These are phyloP conservation scores for Fraxinus latifolia DNA, from an alignment of 305 asterid species.

Conservation along the genomic window DNA sequence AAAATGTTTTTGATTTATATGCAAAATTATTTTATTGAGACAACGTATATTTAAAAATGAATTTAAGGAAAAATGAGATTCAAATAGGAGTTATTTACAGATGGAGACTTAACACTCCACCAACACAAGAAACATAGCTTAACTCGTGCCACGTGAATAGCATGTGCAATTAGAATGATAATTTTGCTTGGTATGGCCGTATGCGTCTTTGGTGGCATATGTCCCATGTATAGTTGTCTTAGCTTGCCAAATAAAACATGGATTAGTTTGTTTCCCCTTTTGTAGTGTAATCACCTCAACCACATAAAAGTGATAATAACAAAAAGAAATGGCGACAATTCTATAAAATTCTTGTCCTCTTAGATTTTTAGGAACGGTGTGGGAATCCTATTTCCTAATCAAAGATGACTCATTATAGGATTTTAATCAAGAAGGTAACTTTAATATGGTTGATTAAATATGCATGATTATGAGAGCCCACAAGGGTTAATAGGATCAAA, in stretches of 20 bases:
- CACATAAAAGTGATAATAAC: slow-evolving; percentile 25
- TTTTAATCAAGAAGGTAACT: not conserved
- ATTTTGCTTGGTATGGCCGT: slow-evolving; percentile 33
- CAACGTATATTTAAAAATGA: not conserved
- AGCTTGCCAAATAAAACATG: slow-evolving; percentile 27
- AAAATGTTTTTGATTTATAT: no score
- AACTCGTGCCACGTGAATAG: slow-evolving; percentile 29
- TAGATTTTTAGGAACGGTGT: slow-evolving; percentile 27
- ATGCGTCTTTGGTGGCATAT: slow-evolving; percentile 35
- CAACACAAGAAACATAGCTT: not conserved
- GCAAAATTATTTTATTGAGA: not conserved
- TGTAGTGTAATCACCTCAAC: slow-evolving; percentile 25
- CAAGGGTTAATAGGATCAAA: slow-evolving; percentile 28
- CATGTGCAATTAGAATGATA: slow-evolving; percentile 31
- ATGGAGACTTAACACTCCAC: not conserved
- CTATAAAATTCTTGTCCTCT: slow-evolving; percentile 23
- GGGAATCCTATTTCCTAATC: slow-evolving; percentile 28
- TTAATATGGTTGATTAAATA: slow-evolving; percentile 20
- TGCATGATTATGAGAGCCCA: slow-evolving; percentile 32
- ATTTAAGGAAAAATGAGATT: not conserved
- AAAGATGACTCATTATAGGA: slow-evolving; percentile 24
- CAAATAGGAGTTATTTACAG: not conserved
- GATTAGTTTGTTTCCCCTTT: slow-evolving; percentile 31
- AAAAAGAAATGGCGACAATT: slow-evolving; percentile 4
- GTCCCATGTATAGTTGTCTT: slow-evolving; percentile 39